Evolutionary conservation across 1,284 basidiomycete species (phyloP).

Genomic region (Schizophyllum amplum): DNA sequence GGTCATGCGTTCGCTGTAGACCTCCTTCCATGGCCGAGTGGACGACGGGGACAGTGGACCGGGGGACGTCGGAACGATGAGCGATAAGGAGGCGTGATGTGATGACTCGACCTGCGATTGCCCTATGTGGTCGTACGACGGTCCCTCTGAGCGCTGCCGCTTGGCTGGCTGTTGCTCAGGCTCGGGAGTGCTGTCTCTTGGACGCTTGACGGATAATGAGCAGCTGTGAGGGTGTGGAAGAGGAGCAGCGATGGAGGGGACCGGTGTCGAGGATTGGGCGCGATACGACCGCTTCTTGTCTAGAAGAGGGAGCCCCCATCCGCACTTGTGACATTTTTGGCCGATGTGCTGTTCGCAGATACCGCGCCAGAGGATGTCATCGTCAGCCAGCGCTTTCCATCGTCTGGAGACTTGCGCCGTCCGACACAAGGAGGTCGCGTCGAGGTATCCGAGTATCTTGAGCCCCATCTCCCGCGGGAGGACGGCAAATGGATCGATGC

Average conservation of each 20-base stretch:
- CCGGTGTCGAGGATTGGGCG: slow-evolving; percentile 9
- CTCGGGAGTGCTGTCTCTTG: neutral
- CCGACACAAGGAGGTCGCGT: slow-evolving; percentile 91
- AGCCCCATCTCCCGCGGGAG: slow-evolving; percentile 89
- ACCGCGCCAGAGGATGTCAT: slow-evolving; percentile 91
- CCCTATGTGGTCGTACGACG: neutral
- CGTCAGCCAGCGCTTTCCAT: slow-evolving; percentile 91
- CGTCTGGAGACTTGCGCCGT: slow-evolving; percentile 88
- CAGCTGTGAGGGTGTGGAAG: slow-evolving; percentile 16
- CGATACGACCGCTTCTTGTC: slow-evolving; percentile 58
- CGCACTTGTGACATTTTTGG: slow-evolving; percentile 94
- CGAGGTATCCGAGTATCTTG: slow-evolving; percentile 87
- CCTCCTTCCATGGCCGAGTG: slow-evolving; percentile 95
- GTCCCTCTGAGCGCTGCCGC: slow-evolving; percentile 36
- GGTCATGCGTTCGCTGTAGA: slow-evolving; percentile 95
- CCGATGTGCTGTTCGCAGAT: slow-evolving; percentile 99
- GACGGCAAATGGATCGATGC: slow-evolving; percentile 90
- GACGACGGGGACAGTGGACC: slow-evolving; percentile 18
- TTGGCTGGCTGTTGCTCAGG: slow-evolving; percentile 35
- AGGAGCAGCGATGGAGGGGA: slow-evolving; percentile 26
- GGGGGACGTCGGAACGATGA: slow-evolving; percentile 16
- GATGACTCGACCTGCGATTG: slow-evolving; percentile 17
- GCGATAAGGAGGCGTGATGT: slow-evolving; percentile 21
- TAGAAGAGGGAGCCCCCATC: slow-evolving; percentile 93
- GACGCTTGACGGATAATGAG: slow-evolving; percentile 5